Base-by-base conservation (phyloP, 768 basidiomycete genomes). In the Kwoniella pini region DNA sequence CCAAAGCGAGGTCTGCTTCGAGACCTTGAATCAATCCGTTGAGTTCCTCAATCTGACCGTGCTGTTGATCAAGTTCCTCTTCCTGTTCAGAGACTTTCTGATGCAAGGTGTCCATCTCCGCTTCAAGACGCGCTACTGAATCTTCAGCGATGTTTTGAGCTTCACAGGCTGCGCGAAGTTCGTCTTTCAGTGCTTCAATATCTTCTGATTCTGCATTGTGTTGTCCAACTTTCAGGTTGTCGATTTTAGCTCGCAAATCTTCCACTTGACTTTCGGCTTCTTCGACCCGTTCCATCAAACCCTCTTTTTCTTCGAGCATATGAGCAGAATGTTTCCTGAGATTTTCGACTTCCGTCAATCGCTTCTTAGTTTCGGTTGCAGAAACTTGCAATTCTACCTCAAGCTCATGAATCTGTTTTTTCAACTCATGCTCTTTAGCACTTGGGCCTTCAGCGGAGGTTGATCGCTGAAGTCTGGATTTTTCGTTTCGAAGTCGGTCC, bases 401-500 rank as follows among this genome's bases (percentile, higher is more conserved):
- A 11, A 75, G 61, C 4, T 60, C 50, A 3, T 33, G 22, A 1
- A 72, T 44, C 53, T 71, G 70, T 28, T 58, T 58, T 21, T 57
- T 55, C 38, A 64, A 43, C 42, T 69, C 62, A 22, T 27, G 38
- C 42, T 72, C 72, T 53, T 53, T 57, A 5, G 24, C 65, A 19
- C 31, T 57, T 1, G 27, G 12, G 12, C 49, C 49, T 24, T 44
- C 56, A 21, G 53, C 26, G n/a, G 53, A 54, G 1, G 63, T 49
- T 2, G 68, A 19, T 5, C n/a, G 55, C 38, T 74, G 60, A 13
- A 71, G 48, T 10, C 68, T 30, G 5, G 58, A 53, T 50, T 68
- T 72, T 21, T 74, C 74, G 15, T 57, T 38, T 26, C 54, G 39
- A 7, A 76, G 26, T 55, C 64, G 57, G 24, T 64, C 68, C 7